A percentile compares a stretch with the other conserved stretches of the same genome.
These are phyloP conservation scores for Mycogone perniciosa DNA, from an alignment of 2,329 filamentous ascomycete genomes.

Conservation along the genomic window DNA sequence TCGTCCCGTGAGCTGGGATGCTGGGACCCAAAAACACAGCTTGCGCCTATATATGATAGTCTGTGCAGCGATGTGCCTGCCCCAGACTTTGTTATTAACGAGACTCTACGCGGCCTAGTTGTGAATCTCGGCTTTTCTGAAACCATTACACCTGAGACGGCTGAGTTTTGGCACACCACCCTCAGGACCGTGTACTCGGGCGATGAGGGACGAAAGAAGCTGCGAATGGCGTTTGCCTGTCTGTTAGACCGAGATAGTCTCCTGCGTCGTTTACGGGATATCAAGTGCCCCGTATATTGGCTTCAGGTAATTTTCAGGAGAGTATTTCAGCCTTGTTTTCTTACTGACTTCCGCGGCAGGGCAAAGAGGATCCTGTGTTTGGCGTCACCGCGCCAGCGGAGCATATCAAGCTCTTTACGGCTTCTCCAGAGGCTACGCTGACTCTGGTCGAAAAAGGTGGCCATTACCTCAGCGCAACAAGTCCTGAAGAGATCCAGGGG, in stretches of 20 bases:
- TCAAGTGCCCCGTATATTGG: slow-evolving; percentile 48
- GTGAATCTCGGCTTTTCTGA: slow-evolving; percentile 39
- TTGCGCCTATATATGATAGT: slow-evolving; percentile 35
- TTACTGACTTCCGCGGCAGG: slow-evolving; percentile 24
- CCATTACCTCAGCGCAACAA: slow-evolving; percentile 46
- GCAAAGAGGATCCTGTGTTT: slow-evolving; percentile 40
- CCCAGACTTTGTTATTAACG: slow-evolving; percentile 41
- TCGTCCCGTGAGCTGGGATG: slow-evolving; percentile 39
- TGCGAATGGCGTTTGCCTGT: slow-evolving; percentile 39
- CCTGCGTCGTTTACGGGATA: slow-evolving; percentile 37
- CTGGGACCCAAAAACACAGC: slow-evolving; percentile 41
- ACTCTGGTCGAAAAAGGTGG: slow-evolving; percentile 37
- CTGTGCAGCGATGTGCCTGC: slow-evolving; percentile 35
- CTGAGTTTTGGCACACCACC: slow-evolving; percentile 40
- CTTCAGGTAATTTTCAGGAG: slow-evolving; percentile 34
- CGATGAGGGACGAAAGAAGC: slow-evolving; percentile 43
- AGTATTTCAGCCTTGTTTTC: neutral
- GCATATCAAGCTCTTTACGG: slow-evolving; percentile 46
- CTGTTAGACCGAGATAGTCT: slow-evolving; percentile 44
- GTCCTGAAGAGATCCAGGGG: slow-evolving; percentile 38
- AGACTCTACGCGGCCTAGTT: slow-evolving; percentile 41
- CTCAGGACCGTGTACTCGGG: slow-evolving; percentile 42
- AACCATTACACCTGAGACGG: slow-evolving; percentile 29
- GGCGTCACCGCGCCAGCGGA: slow-evolving; percentile 34
- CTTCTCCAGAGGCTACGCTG: slow-evolving; percentile 37